phyloP scores from a whole-genome alignment of 257 asterid genomes.

The Salvia miltiorrhiza region DNA sequence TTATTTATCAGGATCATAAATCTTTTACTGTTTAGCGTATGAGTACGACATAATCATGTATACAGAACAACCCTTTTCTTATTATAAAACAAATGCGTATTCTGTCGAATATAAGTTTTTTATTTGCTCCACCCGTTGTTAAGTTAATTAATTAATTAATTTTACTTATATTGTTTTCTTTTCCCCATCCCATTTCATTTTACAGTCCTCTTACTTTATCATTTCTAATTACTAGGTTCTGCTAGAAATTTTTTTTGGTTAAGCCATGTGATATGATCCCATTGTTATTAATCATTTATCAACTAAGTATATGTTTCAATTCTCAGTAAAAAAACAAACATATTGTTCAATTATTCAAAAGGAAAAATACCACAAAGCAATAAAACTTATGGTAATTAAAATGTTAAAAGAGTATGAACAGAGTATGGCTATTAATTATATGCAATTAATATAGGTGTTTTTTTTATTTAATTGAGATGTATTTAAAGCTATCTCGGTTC shows the following conservation, averaged over 20 bases:
- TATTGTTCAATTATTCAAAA: no score
- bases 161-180: not conserved
- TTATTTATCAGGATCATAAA: conserved; percentile 19
- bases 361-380: no score
- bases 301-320: no score
- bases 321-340: no score
- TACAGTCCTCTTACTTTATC: not conserved
- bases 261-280: not conserved
- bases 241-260: no score
- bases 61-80: not conserved
- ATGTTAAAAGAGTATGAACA: no score
- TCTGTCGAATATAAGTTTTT: not conserved
- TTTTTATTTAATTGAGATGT: no score
- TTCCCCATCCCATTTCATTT: not conserved
- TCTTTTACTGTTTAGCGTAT: conserved; percentile 13
- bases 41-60: conserved; percentile 21
- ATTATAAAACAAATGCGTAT: not conserved
- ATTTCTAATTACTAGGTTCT: not conserved
- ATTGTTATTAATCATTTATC: not conserved
- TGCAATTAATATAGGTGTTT: no score
- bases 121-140: conserved; percentile 4
- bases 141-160: no score
- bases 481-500: no score
- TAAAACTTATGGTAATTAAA: no score
- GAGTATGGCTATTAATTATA: no score